A percentile compares a stretch with the other conserved stretches of the same genome.
Conservation (phyloP, 1,284 basidiomycete species). For the Moesziomyces sp. region DNA sequence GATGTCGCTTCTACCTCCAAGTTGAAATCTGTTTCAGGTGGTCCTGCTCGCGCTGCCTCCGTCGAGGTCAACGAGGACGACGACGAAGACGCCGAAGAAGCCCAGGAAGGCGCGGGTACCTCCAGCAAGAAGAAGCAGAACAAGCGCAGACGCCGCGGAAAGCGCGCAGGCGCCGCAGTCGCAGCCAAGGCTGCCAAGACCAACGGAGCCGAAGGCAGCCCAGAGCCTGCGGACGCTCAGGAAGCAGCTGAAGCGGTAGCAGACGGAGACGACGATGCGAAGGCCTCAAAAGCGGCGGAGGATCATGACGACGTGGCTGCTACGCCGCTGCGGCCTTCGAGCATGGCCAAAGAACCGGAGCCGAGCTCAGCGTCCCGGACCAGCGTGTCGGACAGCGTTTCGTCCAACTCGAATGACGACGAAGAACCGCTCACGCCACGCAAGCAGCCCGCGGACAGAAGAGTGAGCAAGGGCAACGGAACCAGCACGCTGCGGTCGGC, state of each 20-base stretch:
- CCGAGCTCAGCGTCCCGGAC: background rate
- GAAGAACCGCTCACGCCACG: slow-evolving; percentile 25
- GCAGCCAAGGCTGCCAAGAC: slow-evolving; percentile 71
- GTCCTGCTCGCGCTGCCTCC: background rate
- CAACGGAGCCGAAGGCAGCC: slow-evolving; percentile 70
- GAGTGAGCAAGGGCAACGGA: slow-evolving; percentile 8
- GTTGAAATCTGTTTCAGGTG: background rate
- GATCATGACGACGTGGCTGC: slow-evolving; percentile 1
- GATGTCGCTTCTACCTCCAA: background rate
- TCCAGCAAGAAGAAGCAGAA: slow-evolving; percentile 42
- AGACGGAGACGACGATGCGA: background rate
- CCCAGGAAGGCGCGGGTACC: slow-evolving; percentile 12
- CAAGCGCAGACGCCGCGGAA: slow-evolving; percentile 61
- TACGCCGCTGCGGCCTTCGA: slow-evolving; percentile 9
- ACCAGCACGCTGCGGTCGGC: slow-evolving; percentile 12
- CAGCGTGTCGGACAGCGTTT: slow-evolving; percentile 22
- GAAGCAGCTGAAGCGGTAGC: slow-evolving; percentile 2
- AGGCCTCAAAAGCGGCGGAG: background rate
- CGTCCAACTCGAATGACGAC: slow-evolving; percentile 40
- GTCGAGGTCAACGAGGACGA: slow-evolving; percentile 16
- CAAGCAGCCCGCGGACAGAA: slow-evolving; percentile 1
- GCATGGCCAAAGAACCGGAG: slow-evolving; percentile 7
- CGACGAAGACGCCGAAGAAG: slow-evolving; percentile 30
- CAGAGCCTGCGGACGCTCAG: slow-evolving; percentile 35
- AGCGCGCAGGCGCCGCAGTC: slow-evolving; percentile 59